Evolutionary conservation across 208 protist genomes (phyloP).

Genomic region (Vickermania spadyakhi): DNA sequence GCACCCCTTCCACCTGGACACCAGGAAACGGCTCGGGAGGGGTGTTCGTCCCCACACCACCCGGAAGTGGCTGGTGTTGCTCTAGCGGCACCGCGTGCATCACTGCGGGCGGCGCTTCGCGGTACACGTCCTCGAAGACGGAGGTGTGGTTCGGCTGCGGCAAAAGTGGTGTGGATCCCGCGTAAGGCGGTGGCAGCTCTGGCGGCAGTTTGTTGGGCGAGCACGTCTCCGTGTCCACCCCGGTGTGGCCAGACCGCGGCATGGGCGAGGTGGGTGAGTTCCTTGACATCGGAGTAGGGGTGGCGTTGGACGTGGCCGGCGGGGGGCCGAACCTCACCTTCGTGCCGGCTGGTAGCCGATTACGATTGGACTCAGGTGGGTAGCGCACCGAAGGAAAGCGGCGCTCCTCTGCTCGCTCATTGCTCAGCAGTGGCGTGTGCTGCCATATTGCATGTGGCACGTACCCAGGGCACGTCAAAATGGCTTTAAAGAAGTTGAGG

Average conservation of each 20-base stretch:
- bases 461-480: slow-evolving; percentile 20
- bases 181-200: too few relatives aligned
- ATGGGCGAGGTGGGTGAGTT: background rate
- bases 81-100: background rate
- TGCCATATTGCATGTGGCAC: slow-evolving; percentile 24
- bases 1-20: background rate
- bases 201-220: too few relatives aligned
- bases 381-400: background rate
- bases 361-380: background rate
- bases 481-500: slow-evolving; percentile 25
- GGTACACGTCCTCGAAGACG: background rate
- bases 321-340: background rate
- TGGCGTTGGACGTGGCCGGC: background rate
- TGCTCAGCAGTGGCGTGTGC: slow-evolving; percentile 6
- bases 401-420: background rate
- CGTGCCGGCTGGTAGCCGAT: background rate
- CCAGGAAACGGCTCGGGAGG: background rate
- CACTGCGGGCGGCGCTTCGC: background rate
- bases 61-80: background rate
- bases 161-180: background rate
- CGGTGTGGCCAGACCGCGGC: background rate
- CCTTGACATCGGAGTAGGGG: background rate
- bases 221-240: background rate
- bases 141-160: background rate
- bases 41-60: background rate